Conservation (phyloP, 345 rosid genomes). For the Salix udensis region DNA sequence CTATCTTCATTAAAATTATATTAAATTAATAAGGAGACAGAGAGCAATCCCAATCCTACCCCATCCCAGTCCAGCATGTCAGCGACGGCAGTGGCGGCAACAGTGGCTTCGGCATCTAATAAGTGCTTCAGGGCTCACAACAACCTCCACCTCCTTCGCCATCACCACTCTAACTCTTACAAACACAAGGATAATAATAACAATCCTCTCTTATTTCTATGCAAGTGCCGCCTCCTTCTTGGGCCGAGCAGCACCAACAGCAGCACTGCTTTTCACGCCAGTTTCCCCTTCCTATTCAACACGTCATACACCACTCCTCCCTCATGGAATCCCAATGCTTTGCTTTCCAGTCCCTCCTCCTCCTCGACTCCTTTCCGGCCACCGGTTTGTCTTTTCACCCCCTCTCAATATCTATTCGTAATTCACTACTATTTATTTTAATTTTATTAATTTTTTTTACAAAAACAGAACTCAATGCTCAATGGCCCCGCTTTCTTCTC, state of each 20-base stretch:
- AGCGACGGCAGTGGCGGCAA: background rate
- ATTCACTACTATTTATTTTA: background rate
- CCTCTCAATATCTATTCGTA: background rate
- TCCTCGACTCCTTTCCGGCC: background rate
- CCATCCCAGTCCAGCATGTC: too few relatives aligned
- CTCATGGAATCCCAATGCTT: background rate
- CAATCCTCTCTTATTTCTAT: background rate
- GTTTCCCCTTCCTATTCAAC: background rate
- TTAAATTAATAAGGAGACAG: too few relatives aligned
- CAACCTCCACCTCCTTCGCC: background rate
- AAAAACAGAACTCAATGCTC: constrained; percentile 31
- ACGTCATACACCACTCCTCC: background rate
- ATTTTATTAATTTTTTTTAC: background rate
- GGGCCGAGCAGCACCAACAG: background rate
- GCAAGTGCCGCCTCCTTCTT: background rate
- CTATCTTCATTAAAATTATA: too few relatives aligned
- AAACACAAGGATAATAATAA: background rate
- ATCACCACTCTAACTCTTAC: background rate
- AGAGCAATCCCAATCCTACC: too few relatives aligned
- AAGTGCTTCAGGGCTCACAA: background rate
- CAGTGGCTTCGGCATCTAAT: background rate
- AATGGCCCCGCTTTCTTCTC: constrained; percentile 45
- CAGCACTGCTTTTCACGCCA: background rate
- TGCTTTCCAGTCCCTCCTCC: background rate
- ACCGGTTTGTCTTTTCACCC: constrained; percentile 4